Base-by-base conservation (phyloP, 495 filamentous ascomycete species). In the Aspergillus incahuasiensis region DNA sequence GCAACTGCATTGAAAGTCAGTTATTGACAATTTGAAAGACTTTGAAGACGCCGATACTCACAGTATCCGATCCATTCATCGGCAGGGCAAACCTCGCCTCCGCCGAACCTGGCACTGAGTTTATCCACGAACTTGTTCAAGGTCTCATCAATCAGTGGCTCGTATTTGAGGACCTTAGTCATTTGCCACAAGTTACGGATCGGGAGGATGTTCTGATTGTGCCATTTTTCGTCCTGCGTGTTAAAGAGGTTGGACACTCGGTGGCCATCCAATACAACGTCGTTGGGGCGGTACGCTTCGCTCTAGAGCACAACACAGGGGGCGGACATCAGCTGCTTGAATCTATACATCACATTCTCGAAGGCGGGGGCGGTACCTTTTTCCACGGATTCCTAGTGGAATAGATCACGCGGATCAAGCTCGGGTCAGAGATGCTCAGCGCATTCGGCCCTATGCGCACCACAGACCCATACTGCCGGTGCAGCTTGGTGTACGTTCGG, bases 361-460 rank as follows among this genome's bases (percentile, higher is more conserved):
- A 38, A 19, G 12, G 24, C 22, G 7, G 41, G 18, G 32, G 49
- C 6, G 19, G 28, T 58, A 68, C 67, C 66, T 73, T 73, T 5
- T 58, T 57, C 69, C 67, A 72, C 8, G 68, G 62, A 35, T 55
- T 63, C 20, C 63, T 68, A 0, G 63, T 64, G 48, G 61, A 64
- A 44, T 64, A 73, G 11, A 75, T 64, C 34, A 52, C 40, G 11
- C 58, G 63, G 52, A 74, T 66, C 57, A 72, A 39, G 21, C 35
- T 59, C 12, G 70, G 70, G 41, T 75, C 71, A 6, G 64, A 65
- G 21, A 76, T 59, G 44, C 71, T 73, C 44, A 75, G 47, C 12
- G 62, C 41, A 25, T 73, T 72, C 2, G 73, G 74, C 1, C 69
- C 72, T 48, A 74, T 54, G 4, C 69, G 67, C 21, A 75, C 69